Evolutionary conservation across 345 rosid genomes (phyloP), one percentile per base, ranked within the genome.

Genomic region (Brassica napus): DNA sequence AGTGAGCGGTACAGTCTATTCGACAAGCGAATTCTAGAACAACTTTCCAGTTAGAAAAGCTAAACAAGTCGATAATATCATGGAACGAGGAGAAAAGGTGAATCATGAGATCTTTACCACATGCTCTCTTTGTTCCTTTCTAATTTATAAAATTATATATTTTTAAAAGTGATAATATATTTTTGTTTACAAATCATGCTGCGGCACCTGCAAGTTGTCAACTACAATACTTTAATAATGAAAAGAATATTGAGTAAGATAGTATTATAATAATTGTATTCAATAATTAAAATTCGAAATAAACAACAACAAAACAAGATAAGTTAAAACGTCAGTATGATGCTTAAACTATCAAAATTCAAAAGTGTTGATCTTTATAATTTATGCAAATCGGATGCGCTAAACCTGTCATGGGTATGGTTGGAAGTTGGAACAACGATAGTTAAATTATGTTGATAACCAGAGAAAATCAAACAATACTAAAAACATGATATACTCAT

Each of bases 91-190:
- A 26, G 15, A 52, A 32, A 8, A 31, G 2, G 37, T 10, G 0
- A 5, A 3, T 66, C 65, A 66, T 76, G 68, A 68, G 59, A 68
- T 68, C 79, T 42, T 67, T 52, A 16, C 47, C 59, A 68, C 11
- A 28, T 76, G 9, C 15, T 68, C 7, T 18, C 2, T 37, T 66
- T 61, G 69, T 58, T 76, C 61, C 61, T 68, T 37, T 58, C 26
- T 24, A 59, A 59, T 58, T 35, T 3, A 34, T 11, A 0, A 15
- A 65, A 10, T 6, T 2, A 60, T 5, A 30, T 8, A n/a, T 14
- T 32, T 52, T 32, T 34, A 1, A 59, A 68, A 76, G 15, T 59
- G 34, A 42, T 39, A 8, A 39, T 39, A 39, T 68, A 44, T 44
- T 44, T 59, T 61, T 4, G 34, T 42, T 58, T 24, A 39, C 73